Base-by-base conservation (phyloP, 148 eudicot species). In the Amaranthus cruentus region DNA sequence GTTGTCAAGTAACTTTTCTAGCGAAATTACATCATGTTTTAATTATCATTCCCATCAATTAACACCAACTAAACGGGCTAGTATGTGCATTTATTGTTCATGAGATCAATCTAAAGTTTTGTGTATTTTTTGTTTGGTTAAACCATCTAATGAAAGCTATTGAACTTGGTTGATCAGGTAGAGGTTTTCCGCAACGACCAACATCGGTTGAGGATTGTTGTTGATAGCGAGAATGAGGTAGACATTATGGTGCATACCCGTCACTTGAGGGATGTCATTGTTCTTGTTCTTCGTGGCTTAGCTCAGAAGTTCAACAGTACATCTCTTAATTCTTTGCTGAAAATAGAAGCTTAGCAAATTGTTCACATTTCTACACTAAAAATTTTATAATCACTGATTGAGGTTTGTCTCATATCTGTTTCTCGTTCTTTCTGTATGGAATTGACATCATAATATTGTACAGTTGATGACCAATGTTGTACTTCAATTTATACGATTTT, bases 241-340 rank as follows among this genome's bases (percentile, higher is more conserved):
- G 96, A 91, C 70, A 72, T 91, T 66, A 86, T 95, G 93, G 98
- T 95, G 69, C 97, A 95, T 84, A 91, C 97, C 4, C 93, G 98
- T 52, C 97, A 95, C 77, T 73, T 88, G 58, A 84, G 98, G 50
- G 98, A 95, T 78, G 90, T 95, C 9, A 85, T 90, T 53, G 98
- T 90, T 74, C 97, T 95, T 57, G 97, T 95, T 72, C 81, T 95
- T 53, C 80, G 98, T 71, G 98, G 98, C 61, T 81, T 91, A 55
- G 97, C 98, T 61, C 97, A 91, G 75, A 82, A 88, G 47, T 95
- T 90, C 81, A 95, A 95, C 83, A 95, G 98, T 78, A 90, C 93
- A 46, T 95, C 98, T 38, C 92, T 95, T 44, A 95, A 95, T 79
- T 88, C 98, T 61, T 87, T 95, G 73, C 84, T 95, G 79, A 87